Base-by-base conservation (phyloP, 805 yeast genomes). In the Myxozyma lipomycoides region DNA sequence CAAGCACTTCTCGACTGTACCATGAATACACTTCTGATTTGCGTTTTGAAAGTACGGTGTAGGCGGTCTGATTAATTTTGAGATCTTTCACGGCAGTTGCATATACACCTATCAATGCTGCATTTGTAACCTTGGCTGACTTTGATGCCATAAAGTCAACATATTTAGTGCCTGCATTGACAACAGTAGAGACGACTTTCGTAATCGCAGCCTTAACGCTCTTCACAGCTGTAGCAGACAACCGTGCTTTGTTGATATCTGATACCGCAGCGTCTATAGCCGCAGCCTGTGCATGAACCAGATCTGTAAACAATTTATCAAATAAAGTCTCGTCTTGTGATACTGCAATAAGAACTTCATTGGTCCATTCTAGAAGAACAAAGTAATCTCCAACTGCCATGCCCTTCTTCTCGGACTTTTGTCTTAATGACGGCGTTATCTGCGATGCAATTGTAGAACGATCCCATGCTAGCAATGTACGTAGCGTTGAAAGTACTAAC, bases 1-100 rank as follows among this genome's bases (percentile, higher is more conserved):
- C 64, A 5, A 72, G 59, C n/a, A 70, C 61, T 5, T 51, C 56
- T n/a, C 56, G 52, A n/a, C 51, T 46, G 56, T 64, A 71, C 10
- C 61, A 51, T 19, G 60, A 47, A 30, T 48, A 54, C 18, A 66
- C 49, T 1, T 56, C 55, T 1, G 40, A 37, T 35, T 43, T 54
- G 9, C 52, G 39, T 26, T 53, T 55, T 9, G 37, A 30, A 21
- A 64, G 18, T 2, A 45, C 35, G 25, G 49, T 46, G 39, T 40
- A 43, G 1, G 61, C 61, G 15, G 48, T 49, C 17, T 67, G 65
- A 19, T 41, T 45, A 4, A 49, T 24, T 10, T 60, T 52, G 26
- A 58, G 18, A 3, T 49, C 57, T 19, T 52, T 40, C 3, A 52
- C 56, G 9, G 58, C 23, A 21, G 36, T 19, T 9, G 52, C 37